phyloP scores from a whole-genome alignment of 495 filamentous ascomycete species.

The Lasiosphaeriaceae sp. region DNA sequence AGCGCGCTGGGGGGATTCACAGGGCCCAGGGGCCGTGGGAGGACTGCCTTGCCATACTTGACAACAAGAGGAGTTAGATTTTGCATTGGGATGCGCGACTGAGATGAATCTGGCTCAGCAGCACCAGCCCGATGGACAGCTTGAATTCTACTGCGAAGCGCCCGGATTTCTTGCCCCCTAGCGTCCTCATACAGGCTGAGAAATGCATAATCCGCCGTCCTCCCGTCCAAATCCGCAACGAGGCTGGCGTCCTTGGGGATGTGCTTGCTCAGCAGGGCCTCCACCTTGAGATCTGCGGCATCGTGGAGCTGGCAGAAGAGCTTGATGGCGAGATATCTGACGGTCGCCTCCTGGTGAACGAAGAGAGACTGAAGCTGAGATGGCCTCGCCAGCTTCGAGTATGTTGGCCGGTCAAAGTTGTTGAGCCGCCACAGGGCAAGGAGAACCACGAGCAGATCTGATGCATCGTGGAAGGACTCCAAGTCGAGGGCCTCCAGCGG shows the following conservation, averaged over 20 bases:
- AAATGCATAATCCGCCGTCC: slow-evolving; percentile 76
- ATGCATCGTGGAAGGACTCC: slow-evolving; percentile 17
- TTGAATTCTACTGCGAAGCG: slow-evolving; percentile 37
- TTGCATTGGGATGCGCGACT: slow-evolving; percentile 22
- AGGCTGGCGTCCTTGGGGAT: slow-evolving; percentile 56
- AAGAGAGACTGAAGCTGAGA: slow-evolving; percentile 65
- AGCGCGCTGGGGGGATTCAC: slow-evolving; percentile 50
- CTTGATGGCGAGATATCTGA: slow-evolving; percentile 78
- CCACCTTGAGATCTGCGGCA: slow-evolving; percentile 72
- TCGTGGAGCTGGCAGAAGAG: slow-evolving; percentile 73
- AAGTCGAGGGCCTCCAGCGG: slow-evolving; percentile 18
- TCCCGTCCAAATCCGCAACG: slow-evolving; percentile 70
- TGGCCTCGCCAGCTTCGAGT: slow-evolving; percentile 57
- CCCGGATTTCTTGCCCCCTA: slow-evolving; percentile 38
- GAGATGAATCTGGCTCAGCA: slow-evolving; percentile 16
- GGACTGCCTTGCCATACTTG: slow-evolving; percentile 56
- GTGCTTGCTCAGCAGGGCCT: slow-evolving; percentile 64
- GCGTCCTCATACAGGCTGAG: slow-evolving; percentile 75
- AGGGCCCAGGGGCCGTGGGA: slow-evolving; percentile 59
- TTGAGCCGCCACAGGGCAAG: slow-evolving; percentile 73
- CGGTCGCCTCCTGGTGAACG: slow-evolving; percentile 51
- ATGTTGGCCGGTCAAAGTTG: slow-evolving; percentile 64
- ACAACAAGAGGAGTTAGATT: slow-evolving; percentile 40
- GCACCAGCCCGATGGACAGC: slow-evolving; percentile 5
- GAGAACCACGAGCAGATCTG: slow-evolving; percentile 44